Percentiles rank a stretch among this genome's conserved stretches.
These are phyloP conservation scores for Cephaloascus albidus DNA, from an alignment of 805 yeast genomes.

Conservation along the genomic window DNA sequence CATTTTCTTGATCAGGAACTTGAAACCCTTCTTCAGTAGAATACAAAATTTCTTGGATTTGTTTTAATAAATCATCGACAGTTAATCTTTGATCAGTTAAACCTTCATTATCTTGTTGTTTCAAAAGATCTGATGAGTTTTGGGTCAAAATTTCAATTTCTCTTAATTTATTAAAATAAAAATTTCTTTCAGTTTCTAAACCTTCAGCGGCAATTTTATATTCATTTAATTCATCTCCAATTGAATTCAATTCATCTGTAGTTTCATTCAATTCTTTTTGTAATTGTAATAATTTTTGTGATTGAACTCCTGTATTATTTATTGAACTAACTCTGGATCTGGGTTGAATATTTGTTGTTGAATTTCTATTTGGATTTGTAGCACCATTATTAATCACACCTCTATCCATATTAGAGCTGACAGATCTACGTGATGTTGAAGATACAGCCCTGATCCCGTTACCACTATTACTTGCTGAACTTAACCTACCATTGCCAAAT, in stretches of 20 bases:
- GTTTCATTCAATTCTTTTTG: slow-evolving; percentile 40
- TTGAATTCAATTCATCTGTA: slow-evolving; percentile 24
- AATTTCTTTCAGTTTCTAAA: slow-evolving; percentile 75
- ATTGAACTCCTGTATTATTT: slow-evolving; percentile 1
- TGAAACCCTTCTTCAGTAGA: slow-evolving; percentile 77
- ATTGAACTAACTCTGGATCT: slow-evolving; percentile 1
- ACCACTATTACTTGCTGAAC: background rate
- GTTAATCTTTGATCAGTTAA: slow-evolving; percentile 5
- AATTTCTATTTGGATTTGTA: too few species aligned
- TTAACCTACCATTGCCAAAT: background rate
- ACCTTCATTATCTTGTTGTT: slow-evolving; percentile 10
- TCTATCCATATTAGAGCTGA: too few species aligned
- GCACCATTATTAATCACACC: too few species aligned
- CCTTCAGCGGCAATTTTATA: slow-evolving; percentile 52
- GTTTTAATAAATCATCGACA: slow-evolving; percentile 35
- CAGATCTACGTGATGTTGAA: background rate
- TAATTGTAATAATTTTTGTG: slow-evolving; percentile 5
- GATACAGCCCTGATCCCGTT: background rate
- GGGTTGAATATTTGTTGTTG: too few species aligned
- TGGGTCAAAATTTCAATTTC: slow-evolving; percentile 80
- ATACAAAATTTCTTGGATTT: slow-evolving; percentile 70
- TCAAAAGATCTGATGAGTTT: slow-evolving; percentile 17
- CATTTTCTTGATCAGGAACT: slow-evolving; percentile 26
- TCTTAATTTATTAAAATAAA: slow-evolving; percentile 81
- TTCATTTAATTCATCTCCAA: slow-evolving; percentile 46